Conservation (phyloP, 2,329 filamentous ascomycete species). For the Fragosphaeria purpurea region DNA sequence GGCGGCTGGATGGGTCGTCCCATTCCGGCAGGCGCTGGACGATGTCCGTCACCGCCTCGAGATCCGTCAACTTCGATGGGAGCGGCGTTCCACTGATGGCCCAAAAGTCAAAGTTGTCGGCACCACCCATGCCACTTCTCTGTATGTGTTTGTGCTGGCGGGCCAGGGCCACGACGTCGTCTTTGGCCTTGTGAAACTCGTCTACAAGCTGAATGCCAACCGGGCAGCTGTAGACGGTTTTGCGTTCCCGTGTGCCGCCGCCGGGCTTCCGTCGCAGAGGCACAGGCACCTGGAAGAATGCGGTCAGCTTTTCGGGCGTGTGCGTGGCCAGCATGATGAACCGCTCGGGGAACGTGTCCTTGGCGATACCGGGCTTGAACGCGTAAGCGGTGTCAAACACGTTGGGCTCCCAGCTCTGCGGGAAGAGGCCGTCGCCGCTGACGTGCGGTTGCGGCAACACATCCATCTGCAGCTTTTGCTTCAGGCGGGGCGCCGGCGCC, state of each 20-base stretch:
- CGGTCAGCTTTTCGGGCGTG: slow-evolving; percentile 10
- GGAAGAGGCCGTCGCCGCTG: slow-evolving; percentile 9
- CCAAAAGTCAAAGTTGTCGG: slow-evolving; percentile 15
- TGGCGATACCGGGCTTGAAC: slow-evolving; percentile 10
- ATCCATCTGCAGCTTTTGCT: slow-evolving; percentile 13
- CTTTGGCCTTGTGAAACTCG: slow-evolving; percentile 16
- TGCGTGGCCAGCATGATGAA: slow-evolving; percentile 15
- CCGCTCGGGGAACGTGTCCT: slow-evolving; percentile 14
- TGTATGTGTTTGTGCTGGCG: slow-evolving; percentile 12
- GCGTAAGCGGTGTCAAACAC: slow-evolving; percentile 4
- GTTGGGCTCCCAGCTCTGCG: slow-evolving; percentile 7
- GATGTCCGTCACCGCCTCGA: slow-evolving; percentile 8
- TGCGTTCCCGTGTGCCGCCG: slow-evolving; percentile 2
- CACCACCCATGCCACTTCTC: neutral
- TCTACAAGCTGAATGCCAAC: slow-evolving; percentile 17
- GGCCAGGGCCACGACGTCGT: slow-evolving; percentile 8
- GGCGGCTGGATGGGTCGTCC: slow-evolving; percentile 6
- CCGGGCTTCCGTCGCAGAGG: slow-evolving; percentile 8
- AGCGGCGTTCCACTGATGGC: slow-evolving; percentile 16
- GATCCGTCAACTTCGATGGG: slow-evolving; percentile 13
- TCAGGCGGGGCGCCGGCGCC: slow-evolving; percentile 12
- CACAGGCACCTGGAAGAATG: slow-evolving; percentile 14
- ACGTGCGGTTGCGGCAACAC: slow-evolving; percentile 3
- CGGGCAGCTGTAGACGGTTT: slow-evolving; percentile 15
- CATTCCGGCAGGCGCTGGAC: slow-evolving; percentile 13